Base-by-base conservation (phyloP, 106 monocot genomes). In the Acanthochlamys bracteata region DNA sequence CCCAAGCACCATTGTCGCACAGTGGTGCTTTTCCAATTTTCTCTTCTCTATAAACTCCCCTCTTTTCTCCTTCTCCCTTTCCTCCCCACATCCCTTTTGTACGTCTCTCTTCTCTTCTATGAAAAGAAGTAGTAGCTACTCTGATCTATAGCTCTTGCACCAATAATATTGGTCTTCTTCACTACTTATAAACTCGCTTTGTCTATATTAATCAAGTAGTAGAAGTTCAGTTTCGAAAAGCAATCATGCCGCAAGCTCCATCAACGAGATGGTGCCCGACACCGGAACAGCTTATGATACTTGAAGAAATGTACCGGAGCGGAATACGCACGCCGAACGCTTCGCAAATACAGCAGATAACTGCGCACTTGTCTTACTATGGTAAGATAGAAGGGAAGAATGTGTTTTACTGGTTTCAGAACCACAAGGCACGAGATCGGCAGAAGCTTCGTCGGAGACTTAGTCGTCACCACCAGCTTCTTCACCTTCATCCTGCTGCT, bases 391-490 rank as follows among this genome's bases (percentile, higher is more conserved):
- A 89, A 53, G 89, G 89, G 4, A 89, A 89, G 62, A 89, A 89
- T 64, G 89, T 89, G 57, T 89, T 89, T 74, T 89, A 89, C 69
- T 89, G 89, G 89, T 89, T 89, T 42, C 89, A 89, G 79, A 89
- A 89, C 78, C 89, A 89, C 73, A 89, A 84, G 76, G 89, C 89
- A 4, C 64, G 89, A 59, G 89, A 89, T 53, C 59, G 89, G 16
- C 89, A 89, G 75, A 81, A 82, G 63, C 78, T 89, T 19, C 46
- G 88, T 39, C 68, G 81, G 20, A 64, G 78, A 40, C 83, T 83
- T 23, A 71, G 66, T 74, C 69, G 75, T 11, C 81, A 84, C 55
- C 83, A 80, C 14, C 83, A 80, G 49, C 57, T 27, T 16, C 71
- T 66, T 13, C 57, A 19, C 9, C 45, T 26, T 19, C 20, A 20